Evolutionary conservation across 306 rosid species (phyloP), one percentile per base, ranked within the genome.

Genomic region (Amphicarpaea edgeworthii): DNA sequence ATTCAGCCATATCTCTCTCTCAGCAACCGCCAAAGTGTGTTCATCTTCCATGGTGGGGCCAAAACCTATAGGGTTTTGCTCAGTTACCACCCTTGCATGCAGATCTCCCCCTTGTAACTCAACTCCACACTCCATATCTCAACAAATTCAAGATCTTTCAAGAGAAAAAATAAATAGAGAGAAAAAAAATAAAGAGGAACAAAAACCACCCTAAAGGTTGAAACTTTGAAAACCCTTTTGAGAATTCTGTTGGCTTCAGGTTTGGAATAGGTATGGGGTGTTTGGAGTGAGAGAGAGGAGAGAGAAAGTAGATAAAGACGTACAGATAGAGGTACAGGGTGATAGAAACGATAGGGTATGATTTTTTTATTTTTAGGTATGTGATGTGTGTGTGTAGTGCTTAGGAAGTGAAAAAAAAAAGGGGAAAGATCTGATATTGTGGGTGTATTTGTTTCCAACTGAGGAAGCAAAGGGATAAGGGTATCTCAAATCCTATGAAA

Each of bases 381-480:
- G 61, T 54, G 34, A 9, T 32, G 60, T 26, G 51, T 26, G 51
- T 81, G 60, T 75, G 90, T 84, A 84, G 32, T 28, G n/a, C 86
- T 89, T 89, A 43, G 72, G 62, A 68, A 81, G 87, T 62, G 70
- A 53, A 72, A 77, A 82, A 68, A 53, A 72, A 77, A 82, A 68
- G 75, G 51, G 43, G n/a, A 40, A 75, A 64, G 86, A 65, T 79
- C 76, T 74, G 75, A 1, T 21, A 11, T 71, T 68, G 93, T 84
- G 71, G 46, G 9, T 6, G 37, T 24, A 3, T 24, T 58, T 83
- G 93, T 82, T 63, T 60, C 70, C 45, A 51, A 85, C 83, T 87
- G 85, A 86, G 91, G 96, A 88, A 85, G 91, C 95, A 88, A 75
- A 83, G 79, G 77, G 83, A 81, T 82, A 81, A 85, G 90, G 87